Conservation (phyloP, 1,284 basidiomycete species). For the Apiotrichum laibachii region DNA sequence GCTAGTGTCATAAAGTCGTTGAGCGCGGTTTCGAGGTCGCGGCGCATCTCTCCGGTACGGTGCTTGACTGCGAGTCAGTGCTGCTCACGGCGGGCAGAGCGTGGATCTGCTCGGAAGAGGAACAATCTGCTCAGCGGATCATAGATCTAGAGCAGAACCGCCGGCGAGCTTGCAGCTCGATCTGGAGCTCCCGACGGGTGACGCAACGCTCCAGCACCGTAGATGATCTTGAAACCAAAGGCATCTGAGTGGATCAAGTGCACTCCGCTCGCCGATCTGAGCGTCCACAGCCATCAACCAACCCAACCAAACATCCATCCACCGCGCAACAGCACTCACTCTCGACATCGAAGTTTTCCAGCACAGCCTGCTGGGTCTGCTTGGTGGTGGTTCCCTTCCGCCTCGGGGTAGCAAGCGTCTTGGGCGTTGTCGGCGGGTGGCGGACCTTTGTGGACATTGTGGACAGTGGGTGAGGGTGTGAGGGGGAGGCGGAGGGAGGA, state of each 20-base stretch:
- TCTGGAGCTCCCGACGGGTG: no score
- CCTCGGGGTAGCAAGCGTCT: constrained; percentile 22
- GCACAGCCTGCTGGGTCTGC: constrained; percentile 30
- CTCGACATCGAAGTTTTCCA: constrained; percentile 52
- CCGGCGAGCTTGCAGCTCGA: no score
- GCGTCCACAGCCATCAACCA: background rate
- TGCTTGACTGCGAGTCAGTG: constrained; percentile 6
- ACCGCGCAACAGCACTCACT: constrained; percentile 27
- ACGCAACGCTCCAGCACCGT: no score
- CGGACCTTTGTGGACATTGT: constrained; percentile 25
- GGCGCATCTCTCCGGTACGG: constrained; percentile 10
- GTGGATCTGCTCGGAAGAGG: no score
- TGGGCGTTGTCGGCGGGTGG: constrained; percentile 12
- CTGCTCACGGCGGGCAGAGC: no score
- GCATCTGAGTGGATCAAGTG: no score
- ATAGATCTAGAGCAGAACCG: no score
- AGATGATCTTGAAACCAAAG: no score
- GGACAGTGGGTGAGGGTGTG: background rate
- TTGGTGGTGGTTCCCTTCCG: constrained; percentile 30
- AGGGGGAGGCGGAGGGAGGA: background rate
- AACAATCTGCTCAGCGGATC: no score
- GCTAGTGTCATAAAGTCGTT: constrained; percentile 41
- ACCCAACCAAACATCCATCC: background rate
- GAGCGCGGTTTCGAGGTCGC: constrained; percentile 34
- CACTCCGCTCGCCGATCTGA: no score